Evolutionary conservation across 768 basidiomycete species (phyloP), one percentile per base, ranked within the genome.

Genomic region (Sistotremastrum suecicum): DNA sequence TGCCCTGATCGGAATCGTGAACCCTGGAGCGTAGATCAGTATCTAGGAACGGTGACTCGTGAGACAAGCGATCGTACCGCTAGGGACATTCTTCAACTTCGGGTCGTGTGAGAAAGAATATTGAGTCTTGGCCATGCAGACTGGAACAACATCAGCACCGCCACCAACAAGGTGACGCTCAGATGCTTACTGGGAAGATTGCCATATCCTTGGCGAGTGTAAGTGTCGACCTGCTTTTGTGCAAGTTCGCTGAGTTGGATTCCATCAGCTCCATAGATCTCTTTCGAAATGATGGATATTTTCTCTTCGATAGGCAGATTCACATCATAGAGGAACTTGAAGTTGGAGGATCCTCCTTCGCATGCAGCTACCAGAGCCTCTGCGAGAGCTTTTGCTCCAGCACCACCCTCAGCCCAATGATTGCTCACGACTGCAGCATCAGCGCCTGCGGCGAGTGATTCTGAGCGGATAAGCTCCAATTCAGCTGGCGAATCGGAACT

Each of bases 41-140:
- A 35, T 37, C 39, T 5, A 36, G 10, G 11, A 42, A 29, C 33
- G 29, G 34, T n/a, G 12, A 34, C 39, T 9, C 32, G 46, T 28
- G 37, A 37, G 41, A 39, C 43, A 39, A 48, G 37, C 37, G 53
- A 7, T 39, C 67, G 48, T 51, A 76, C 81, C 83, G 42, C 78
- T 77, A 1, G 95, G 91, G 0, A 83, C 90, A 53, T 83, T 81
- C 68, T 97, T 97, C 50, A 86, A 71, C 53, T 80, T 79, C 5
- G 91, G 83, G 56, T 99, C 84, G 59, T 94, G 90, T 29, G 90
- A 94, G 68, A 99, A 91, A 12, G 91, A 95, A 55, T 97, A 89
- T 51, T 95, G 94, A 4, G 94, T 98, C 72, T 95, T 94, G 42
- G 89, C 90, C 87, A 92, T 88, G 66, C 89, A 94, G 60, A 94